Percentiles rank a stretch among this genome's conserved stretches.
Conservation (phyloP, 768 basidiomycete species). For the Suillus paluster region DNA sequence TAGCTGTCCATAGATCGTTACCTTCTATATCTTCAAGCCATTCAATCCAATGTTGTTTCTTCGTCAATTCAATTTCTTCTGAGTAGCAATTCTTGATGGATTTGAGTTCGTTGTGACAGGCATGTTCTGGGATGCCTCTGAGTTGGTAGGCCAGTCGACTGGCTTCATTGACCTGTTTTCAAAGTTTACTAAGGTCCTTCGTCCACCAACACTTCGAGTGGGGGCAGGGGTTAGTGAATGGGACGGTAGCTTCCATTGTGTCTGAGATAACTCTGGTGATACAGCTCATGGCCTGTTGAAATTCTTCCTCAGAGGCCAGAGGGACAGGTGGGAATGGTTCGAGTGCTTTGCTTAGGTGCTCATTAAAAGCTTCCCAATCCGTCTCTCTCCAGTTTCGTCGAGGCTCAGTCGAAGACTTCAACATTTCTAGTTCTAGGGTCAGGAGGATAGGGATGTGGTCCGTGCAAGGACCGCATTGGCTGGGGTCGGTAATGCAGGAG, state of each 20-base stretch:
- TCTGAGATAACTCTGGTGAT: not conserved
- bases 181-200: conserved; percentile 11
- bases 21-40: conserved; percentile 18
- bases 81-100: conserved; percentile 16
- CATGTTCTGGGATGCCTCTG: not conserved
- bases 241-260: conserved; percentile 13
- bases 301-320: conserved; percentile 3
- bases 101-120: not conserved
- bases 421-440: not conserved
- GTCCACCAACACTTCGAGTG: conserved; percentile 28
- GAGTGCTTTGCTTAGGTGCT: not conserved
- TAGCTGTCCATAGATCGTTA: conserved; percentile 23
- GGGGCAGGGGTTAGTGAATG: conserved; percentile 15
- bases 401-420: not conserved
- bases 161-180: not conserved
- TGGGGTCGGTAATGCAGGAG: not conserved
- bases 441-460: conserved; percentile 7
- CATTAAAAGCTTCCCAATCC: conserved; percentile 6
- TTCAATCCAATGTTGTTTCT: conserved; percentile 24
- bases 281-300: not conserved
- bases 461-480: not conserved
- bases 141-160: not conserved
- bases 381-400: not conserved
- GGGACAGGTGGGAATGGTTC: not conserved
- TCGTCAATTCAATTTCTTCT: conserved; percentile 13